phyloP scores from a whole-genome alignment of 805 yeast genomes.

The Pichia rugopelliculosa region DNA sequence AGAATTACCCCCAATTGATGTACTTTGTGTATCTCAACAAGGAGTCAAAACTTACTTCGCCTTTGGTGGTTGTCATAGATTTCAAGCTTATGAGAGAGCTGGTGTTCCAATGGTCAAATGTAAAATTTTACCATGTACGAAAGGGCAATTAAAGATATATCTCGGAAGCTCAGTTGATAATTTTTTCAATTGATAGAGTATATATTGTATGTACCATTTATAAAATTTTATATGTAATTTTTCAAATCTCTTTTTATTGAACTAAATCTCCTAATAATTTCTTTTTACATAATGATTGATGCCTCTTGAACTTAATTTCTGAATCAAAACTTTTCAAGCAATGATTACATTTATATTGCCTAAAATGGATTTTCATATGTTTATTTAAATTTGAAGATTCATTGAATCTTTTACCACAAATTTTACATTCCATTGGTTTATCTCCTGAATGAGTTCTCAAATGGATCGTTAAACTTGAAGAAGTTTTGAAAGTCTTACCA shows the following conservation, averaged over 20 bases:
- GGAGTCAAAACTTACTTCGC: slow-evolving; percentile 66
- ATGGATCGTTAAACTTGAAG: slow-evolving; percentile 78
- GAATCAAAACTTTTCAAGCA: slow-evolving; percentile 50
- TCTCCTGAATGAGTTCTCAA: slow-evolving; percentile 84
- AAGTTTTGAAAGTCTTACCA: slow-evolving; percentile 72
- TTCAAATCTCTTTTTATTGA: slow-evolving; percentile 53
- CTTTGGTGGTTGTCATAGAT: slow-evolving; percentile 87
- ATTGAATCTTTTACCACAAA: slow-evolving; percentile 77
- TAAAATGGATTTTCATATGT: slow-evolving; percentile 73
- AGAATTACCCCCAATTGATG: slow-evolving; percentile 78
- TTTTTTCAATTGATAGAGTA: slow-evolving; percentile 36
- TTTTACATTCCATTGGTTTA: slow-evolving; percentile 73
- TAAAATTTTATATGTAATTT: not conserved
- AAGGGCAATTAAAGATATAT: slow-evolving; percentile 57
- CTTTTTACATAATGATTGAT: slow-evolving; percentile 34
- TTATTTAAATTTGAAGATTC: slow-evolving; percentile 86
- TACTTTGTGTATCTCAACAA: slow-evolving; percentile 54
- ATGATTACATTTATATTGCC: slow-evolving; percentile 40
- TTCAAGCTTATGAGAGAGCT: slow-evolving; percentile 72
- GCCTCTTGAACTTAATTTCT: slow-evolving; percentile 35
- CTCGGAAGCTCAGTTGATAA: slow-evolving; percentile 61
- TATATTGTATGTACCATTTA: not conserved
- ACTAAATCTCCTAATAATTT: slow-evolving; percentile 67
- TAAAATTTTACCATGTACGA: slow-evolving; percentile 69
- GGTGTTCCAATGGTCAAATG: slow-evolving; percentile 52